These are phyloP conservation scores for Puccinia brachypodii DNA, from an alignment of 1,284 basidiomycete genomes.

Conservation along the genomic window DNA sequence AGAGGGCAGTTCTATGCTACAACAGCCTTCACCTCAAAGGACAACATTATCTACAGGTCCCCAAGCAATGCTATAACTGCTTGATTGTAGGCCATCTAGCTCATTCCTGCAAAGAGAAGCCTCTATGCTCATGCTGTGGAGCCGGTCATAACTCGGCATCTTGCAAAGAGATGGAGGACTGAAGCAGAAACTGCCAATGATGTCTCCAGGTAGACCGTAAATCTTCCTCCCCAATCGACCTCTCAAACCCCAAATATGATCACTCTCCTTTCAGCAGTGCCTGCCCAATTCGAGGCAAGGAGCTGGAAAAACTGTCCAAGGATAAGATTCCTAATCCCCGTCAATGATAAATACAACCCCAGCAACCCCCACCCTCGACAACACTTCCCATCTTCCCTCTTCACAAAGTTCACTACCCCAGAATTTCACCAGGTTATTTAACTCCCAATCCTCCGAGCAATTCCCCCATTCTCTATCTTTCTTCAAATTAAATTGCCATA, in stretches of 20 bases:
- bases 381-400: not conserved
- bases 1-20: not conserved
- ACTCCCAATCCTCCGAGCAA: not conserved
- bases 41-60: not conserved
- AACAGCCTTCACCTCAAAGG: not conserved
- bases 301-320: not conserved
- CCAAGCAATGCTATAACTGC: constrained; percentile 8
- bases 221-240: not conserved
- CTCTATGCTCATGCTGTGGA: not conserved
- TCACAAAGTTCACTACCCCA: not conserved
- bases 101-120: not conserved
- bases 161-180: not conserved
- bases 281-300: not conserved
- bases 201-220: not conserved
- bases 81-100: not conserved
- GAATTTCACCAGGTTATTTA: too few species aligned
- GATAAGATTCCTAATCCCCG: not conserved
- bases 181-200: not conserved
- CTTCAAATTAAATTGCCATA: not conserved
- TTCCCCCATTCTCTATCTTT: not conserved
- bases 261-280: not conserved
- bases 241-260: not conserved
- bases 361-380: too few species aligned
- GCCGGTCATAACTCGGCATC: not conserved
- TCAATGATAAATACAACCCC: not conserved